These are phyloP conservation scores for Claviceps sp. DNA, from an alignment of 2,329 filamentous ascomycete species.

Conservation along the genomic window DNA sequence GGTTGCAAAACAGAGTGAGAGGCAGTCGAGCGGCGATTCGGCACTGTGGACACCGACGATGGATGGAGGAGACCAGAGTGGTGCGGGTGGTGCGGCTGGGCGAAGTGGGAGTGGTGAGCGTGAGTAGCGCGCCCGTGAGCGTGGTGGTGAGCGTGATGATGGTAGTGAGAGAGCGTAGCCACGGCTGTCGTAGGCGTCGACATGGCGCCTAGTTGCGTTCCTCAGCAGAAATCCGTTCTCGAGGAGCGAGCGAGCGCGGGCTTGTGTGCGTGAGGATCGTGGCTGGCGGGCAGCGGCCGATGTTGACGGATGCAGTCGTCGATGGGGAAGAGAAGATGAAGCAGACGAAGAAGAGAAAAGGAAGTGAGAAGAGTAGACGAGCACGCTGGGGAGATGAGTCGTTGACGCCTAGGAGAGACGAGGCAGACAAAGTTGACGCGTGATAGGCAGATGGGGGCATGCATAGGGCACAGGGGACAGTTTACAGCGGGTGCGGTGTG, in stretches of 20 bases:
- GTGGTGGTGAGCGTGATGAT: slow-evolving; percentile 22
- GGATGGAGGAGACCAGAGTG: slow-evolving; percentile 11
- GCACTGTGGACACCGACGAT: neutral
- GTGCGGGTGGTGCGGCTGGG: neutral
- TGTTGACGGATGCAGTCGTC: neutral
- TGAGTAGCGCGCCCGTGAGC: slow-evolving; percentile 8
- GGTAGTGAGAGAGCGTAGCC: slow-evolving; percentile 56
- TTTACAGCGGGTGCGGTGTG: too few species aligned
- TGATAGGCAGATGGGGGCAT: too few species aligned
- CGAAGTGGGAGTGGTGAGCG: slow-evolving; percentile 3
- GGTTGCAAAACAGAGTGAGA: slow-evolving; percentile 14
- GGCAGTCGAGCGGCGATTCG: slow-evolving; percentile 18
- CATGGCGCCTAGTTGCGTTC: slow-evolving; percentile 33
- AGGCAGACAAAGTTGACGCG: neutral
- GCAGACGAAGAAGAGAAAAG: too few species aligned
- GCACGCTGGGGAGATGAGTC: neutral
- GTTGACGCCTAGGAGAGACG: neutral
- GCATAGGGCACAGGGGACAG: too few species aligned
- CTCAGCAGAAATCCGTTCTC: neutral
- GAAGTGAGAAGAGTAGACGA: neutral
- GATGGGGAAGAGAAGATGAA: neutral
- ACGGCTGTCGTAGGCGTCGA: slow-evolving; percentile 71
- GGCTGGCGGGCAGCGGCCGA: too few species aligned
- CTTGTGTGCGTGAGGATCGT: neutral
- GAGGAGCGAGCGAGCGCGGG: neutral